phyloP scores from a whole-genome alignment of 176 grass and related monocot species.

The Leersia perrieri region DNA sequence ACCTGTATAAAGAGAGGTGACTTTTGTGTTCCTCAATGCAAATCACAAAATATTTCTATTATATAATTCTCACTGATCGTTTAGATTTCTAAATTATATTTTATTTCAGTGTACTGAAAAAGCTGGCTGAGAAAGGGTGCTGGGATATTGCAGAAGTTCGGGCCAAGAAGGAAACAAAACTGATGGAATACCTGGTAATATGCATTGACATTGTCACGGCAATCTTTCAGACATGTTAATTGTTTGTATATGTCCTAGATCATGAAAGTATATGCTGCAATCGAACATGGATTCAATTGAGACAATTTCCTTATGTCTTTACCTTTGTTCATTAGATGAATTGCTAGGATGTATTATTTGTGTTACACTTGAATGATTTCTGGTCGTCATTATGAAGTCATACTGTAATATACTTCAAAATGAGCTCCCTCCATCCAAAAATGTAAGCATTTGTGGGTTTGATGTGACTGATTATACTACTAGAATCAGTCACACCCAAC shows the following conservation, averaged over 20 bases:
- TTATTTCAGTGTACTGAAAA: conserved; percentile 70
- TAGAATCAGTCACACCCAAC: too few species aligned
- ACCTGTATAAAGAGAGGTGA: conserved; percentile 91
- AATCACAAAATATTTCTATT: not conserved
- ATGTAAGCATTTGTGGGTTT: too few species aligned
- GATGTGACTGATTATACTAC: too few species aligned
- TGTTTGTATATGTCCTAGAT: conserved; percentile 5
- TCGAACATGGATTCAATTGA: not conserved
- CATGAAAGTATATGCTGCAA: not conserved
- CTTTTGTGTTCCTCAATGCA: conserved; percentile 12
- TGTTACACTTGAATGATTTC: not conserved
- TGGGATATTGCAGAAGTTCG: conserved; percentile 90
- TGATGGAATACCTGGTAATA: conserved; percentile 86
- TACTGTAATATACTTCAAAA: too few species aligned
- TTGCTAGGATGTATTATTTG: not conserved
- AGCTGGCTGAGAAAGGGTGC: conserved; percentile 91
- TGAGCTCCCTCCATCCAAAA: too few species aligned
- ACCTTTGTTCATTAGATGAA: conserved; percentile 1
- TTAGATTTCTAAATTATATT: conserved; percentile 13
- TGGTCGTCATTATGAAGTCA: not conserved
- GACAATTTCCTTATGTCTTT: conserved; percentile 19
- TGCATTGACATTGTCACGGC: conserved; percentile 8
- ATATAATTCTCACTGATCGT: conserved; percentile 14
- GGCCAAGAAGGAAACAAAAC: conserved; percentile 71
- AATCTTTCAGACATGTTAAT: not conserved